These are phyloP conservation scores for Cubamyces lactineus DNA, from an alignment of 768 basidiomycete genomes.

Conservation along the genomic window DNA sequence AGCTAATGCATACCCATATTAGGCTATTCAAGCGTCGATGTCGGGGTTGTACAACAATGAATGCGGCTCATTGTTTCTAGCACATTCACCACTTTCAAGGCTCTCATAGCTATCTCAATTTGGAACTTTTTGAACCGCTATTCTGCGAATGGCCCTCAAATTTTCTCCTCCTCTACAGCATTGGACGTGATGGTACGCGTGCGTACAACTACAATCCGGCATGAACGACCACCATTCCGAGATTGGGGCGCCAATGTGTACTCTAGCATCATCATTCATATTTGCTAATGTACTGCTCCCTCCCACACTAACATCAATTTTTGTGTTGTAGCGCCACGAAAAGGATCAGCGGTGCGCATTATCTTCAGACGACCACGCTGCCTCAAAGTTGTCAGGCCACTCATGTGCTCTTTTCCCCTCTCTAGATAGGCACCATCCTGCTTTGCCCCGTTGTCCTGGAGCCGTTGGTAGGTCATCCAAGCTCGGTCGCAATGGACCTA, in stretches of 20 bases:
- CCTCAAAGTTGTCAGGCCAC: background rate
- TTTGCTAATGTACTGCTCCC: background rate
- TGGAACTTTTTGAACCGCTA: constrained; percentile 10
- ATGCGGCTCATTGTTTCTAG: no score
- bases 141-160: background rate
- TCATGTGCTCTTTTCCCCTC: constrained; percentile 6
- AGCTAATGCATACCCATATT: background rate
- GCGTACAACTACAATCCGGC: background rate
- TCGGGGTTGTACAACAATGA: background rate
- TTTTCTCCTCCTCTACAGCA: no score
- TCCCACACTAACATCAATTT: constrained; percentile 11
- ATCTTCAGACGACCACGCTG: constrained; percentile 5
- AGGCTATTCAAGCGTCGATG: background rate
- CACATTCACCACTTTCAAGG: no score
- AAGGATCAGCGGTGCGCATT: constrained; percentile 15
- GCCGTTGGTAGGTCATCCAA: constrained; percentile 10
- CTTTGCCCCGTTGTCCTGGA: constrained; percentile 1
- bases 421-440: constrained; percentile 4
- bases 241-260: background rate
- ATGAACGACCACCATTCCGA: no score
- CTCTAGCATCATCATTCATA: background rate
- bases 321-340: constrained; percentile 2
- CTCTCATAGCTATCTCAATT: no score
- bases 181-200: background rate
- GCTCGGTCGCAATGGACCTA: constrained; percentile 20